Conservation (phyloP, 2,329 filamentous ascomycete genomes). For the Penicillium griseofulvum region DNA sequence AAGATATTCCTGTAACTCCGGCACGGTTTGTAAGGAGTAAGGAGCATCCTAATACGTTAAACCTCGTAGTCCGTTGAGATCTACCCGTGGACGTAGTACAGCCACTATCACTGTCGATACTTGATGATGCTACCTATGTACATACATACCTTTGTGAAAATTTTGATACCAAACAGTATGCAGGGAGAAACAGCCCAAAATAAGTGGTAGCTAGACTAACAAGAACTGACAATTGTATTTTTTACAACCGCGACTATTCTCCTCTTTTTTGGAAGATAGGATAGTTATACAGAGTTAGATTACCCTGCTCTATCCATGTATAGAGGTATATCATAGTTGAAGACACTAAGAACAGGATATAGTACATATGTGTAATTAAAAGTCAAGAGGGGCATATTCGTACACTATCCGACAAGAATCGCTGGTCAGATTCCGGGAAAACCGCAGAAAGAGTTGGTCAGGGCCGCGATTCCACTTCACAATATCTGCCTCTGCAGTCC, state of each 20-base stretch:
- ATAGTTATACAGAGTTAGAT: background rate
- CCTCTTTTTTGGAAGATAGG: background rate
- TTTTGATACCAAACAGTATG: background rate
- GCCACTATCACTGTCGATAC: background rate
- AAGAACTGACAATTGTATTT: background rate
- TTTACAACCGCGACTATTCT: background rate
- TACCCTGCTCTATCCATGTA: background rate
- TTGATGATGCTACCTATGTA: background rate
- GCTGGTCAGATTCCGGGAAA: conserved; percentile 17
- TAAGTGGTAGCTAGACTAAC: background rate
- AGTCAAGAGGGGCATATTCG: conserved; percentile 23
- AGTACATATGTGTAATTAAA: background rate
- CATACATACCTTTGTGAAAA: too few species aligned
- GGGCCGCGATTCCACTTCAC: conserved; percentile 16
- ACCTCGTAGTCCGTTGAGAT: conserved; percentile 48
- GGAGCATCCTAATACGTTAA: conserved; percentile 94
- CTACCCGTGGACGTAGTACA: too few species aligned
- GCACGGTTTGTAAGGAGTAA: conserved; percentile 78
- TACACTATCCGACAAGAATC: conserved; percentile 22
- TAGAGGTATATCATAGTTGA: background rate
- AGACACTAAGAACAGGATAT: too few species aligned
- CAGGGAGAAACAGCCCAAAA: background rate
- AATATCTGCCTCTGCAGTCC: conserved; percentile 18
- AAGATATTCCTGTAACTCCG: conserved; percentile 76
- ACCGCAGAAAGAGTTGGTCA: conserved; percentile 23